These are phyloP conservation scores for Arthrobotrys sinensis DNA, from an alignment of 2,329 filamentous ascomycete species.

Conservation along the genomic window DNA sequence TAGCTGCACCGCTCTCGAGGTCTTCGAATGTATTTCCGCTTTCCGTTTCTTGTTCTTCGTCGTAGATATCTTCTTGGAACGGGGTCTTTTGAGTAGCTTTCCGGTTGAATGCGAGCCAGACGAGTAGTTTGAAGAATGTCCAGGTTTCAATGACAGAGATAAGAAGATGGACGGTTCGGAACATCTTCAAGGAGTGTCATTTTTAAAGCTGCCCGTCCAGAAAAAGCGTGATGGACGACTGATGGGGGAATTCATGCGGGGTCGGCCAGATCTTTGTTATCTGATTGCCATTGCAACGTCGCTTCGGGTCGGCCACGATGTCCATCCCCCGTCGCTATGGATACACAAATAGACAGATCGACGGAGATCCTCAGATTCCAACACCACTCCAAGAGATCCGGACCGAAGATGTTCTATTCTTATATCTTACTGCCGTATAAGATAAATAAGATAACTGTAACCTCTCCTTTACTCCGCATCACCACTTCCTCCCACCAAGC, in stretches of 20 bases:
- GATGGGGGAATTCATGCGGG: background rate
- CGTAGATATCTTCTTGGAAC: slow-evolving; percentile 23
- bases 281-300: too few species aligned
- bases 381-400: too few species aligned
- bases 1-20: background rate
- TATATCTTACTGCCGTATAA: too few species aligned
- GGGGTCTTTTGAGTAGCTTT: slow-evolving; percentile 47
- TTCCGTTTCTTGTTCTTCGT: background rate
- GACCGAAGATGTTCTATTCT: too few species aligned
- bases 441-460: too few species aligned
- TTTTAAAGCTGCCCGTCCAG: background rate
- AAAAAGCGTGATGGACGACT: background rate
- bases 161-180: slow-evolving; percentile 52
- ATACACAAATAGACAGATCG: too few species aligned
- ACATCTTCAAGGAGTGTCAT: slow-evolving; percentile 34
- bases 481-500: too few species aligned
- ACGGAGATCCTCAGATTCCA: too few species aligned
- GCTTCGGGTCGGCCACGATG: too few species aligned
- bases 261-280: too few species aligned
- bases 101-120: slow-evolving; percentile 46
- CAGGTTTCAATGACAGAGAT: slow-evolving; percentile 56
- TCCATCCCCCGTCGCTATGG: too few species aligned
- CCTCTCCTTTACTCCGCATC: too few species aligned
- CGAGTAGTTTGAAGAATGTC: slow-evolving; percentile 56
- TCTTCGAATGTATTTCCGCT: background rate